Percentiles rank a stretch among this genome's conserved stretches.
Evolutionary conservation across 352 stramenopile species (phyloP).

Genomic region (Globisporangium irregulare): DNA sequence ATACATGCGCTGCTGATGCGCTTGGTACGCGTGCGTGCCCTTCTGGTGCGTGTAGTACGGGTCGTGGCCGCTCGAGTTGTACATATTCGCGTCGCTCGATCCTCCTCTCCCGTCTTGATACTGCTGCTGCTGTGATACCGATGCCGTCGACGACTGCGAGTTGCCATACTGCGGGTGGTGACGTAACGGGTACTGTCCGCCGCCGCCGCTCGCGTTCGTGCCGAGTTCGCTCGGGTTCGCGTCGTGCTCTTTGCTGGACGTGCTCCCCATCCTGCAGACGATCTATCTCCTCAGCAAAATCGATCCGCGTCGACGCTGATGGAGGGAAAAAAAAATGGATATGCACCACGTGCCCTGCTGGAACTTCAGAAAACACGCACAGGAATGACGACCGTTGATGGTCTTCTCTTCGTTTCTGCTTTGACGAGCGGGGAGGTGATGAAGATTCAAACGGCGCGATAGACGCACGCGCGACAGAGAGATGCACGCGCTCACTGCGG

Average conservation of each 20-base stretch:
- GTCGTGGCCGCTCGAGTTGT: constrained; percentile 14
- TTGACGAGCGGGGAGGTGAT: neutral
- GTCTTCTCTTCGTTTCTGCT: neutral
- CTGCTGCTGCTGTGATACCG: constrained; percentile 18
- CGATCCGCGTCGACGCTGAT: neutral
- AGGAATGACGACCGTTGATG: constrained; percentile 7
- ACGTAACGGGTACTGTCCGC: constrained; percentile 55
- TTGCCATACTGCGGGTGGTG: constrained; percentile 59
- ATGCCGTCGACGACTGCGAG: constrained; percentile 3
- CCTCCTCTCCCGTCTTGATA: constrained; percentile 19
- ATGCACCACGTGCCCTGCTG: neutral
- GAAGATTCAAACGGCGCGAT: neutral
- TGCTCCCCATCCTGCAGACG: constrained; percentile 60
- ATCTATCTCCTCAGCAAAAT: neutral
- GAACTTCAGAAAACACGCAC: constrained; percentile 12
- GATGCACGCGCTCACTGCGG: neutral
- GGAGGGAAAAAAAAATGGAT: neutral
- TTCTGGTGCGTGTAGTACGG: constrained; percentile 20
- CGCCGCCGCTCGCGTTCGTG: constrained; percentile 41
- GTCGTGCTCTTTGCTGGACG: constrained; percentile 80
- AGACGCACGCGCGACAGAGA: neutral
- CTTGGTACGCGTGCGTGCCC: neutral
- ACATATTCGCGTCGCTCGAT: constrained; percentile 7
- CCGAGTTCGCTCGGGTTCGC: constrained; percentile 76
- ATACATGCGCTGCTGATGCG: constrained; percentile 19